phyloP scores from a whole-genome alignment of 2,329 filamentous ascomycete species.

The Beauveria sp. region DNA sequence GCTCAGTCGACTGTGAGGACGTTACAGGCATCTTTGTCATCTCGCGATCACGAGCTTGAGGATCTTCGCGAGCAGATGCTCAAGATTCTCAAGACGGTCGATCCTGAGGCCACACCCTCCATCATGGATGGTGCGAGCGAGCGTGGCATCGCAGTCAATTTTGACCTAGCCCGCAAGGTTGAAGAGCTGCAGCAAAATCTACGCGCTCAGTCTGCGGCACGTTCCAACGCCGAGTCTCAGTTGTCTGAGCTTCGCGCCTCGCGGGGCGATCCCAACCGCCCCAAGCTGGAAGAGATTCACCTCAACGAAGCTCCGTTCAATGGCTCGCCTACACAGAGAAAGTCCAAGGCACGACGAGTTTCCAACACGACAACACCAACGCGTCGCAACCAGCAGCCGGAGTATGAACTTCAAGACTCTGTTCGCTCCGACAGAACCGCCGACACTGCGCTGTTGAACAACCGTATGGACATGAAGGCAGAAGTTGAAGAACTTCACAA shows the following conservation, averaged over 20 bases:
- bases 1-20: slow-evolving; percentile 79
- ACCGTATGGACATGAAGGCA: slow-evolving; percentile 80
- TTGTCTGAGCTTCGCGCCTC: slow-evolving; percentile 68
- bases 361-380: slow-evolving; percentile 74
- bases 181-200: slow-evolving; percentile 85
- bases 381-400: slow-evolving; percentile 51
- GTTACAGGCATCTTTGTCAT: slow-evolving; percentile 70
- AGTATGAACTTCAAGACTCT: slow-evolving; percentile 61
- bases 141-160: slow-evolving; percentile 64
- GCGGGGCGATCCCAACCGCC: slow-evolving; percentile 64
- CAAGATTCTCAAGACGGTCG: slow-evolving; percentile 76
- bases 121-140: slow-evolving; percentile 51
- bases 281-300: slow-evolving; percentile 80
- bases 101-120: slow-evolving; percentile 64
- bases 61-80: slow-evolving; percentile 76
- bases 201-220: slow-evolving; percentile 72
- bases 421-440: slow-evolving; percentile 73
- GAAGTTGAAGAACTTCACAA: slow-evolving; percentile 91
- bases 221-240: slow-evolving; percentile 74
- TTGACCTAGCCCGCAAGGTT: slow-evolving; percentile 78
- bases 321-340: slow-evolving; percentile 67
- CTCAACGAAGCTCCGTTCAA: slow-evolving; percentile 69
- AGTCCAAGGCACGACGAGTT: slow-evolving; percentile 48
- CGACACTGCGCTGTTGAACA: slow-evolving; percentile 77
- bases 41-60: slow-evolving; percentile 70